A percentile compares a stretch with the other conserved stretches of the same genome.
Conservation (phyloP, 345 rosid genomes). For the Bruguiera parviflora region DNA sequence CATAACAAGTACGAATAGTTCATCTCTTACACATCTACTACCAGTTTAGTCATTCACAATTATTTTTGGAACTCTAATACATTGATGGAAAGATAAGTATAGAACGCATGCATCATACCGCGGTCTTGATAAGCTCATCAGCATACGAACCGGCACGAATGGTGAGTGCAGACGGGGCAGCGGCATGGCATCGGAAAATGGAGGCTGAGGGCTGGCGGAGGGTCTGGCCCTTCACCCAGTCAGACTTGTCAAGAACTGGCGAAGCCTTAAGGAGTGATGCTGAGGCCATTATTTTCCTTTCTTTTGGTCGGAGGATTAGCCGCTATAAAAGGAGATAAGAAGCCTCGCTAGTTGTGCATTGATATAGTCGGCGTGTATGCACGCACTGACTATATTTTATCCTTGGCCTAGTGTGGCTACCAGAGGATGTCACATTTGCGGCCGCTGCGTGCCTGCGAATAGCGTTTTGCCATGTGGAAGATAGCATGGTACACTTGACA, state of each 20-base stretch:
- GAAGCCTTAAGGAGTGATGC: conserved; percentile 85
- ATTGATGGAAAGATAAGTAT: neutral
- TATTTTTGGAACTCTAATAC: neutral
- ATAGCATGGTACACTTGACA: conserved; percentile 40
- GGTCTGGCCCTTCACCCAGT: conserved; percentile 69
- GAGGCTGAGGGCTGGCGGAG: conserved; percentile 59
- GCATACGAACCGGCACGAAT: conserved; percentile 80
- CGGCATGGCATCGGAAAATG: conserved; percentile 41
- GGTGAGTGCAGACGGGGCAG: conserved; percentile 43
- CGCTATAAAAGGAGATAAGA: neutral
- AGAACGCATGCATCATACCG: conserved; percentile 44
- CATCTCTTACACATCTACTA: no score
- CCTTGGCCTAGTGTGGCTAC: conserved; percentile 18
- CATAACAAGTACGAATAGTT: no score
- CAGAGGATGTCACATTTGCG: conserved; percentile 71
- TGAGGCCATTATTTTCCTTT: conserved; percentile 61
- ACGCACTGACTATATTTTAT: conserved; percentile 43
- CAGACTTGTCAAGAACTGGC: conserved; percentile 74
- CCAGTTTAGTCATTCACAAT: no score
- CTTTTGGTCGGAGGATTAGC: conserved; percentile 16
- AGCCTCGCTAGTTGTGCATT: conserved; percentile 6
- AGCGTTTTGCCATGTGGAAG: conserved; percentile 50
- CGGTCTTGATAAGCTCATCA: conserved; percentile 95
- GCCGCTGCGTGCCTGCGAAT: conserved; percentile 54
- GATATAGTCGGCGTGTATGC: conserved; percentile 34